A percentile compares a stretch with the other conserved stretches of the same genome.
phyloP scores from a whole-genome alignment of 1,284 basidiomycete genomes.

The Leccinum pachyderme region DNA sequence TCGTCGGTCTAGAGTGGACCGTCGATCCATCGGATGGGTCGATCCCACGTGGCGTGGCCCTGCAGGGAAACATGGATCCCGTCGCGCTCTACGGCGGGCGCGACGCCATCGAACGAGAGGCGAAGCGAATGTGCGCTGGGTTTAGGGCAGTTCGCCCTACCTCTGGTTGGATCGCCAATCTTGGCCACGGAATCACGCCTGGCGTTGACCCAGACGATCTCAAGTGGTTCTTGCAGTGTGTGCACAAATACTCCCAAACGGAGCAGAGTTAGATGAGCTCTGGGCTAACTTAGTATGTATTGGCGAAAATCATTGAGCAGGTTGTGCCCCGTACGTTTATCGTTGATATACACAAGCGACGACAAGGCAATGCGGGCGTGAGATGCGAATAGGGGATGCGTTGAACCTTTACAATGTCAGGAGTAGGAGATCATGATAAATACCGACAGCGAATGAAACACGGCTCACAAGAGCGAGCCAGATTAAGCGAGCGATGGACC shows the following conservation, averaged over 20 bases:
- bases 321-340: slow-evolving; percentile 12
- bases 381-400: slow-evolving; percentile 15
- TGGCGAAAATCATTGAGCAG: slow-evolving; percentile 1
- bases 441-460: slow-evolving; percentile 17
- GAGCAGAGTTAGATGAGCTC: slow-evolving; percentile 4
- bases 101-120: slow-evolving; percentile 85
- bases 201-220: slow-evolving; percentile 91
- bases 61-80: slow-evolving; percentile 97
- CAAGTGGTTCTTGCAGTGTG: slow-evolving; percentile 86
- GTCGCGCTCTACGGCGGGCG: slow-evolving; percentile 83
- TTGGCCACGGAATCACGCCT: slow-evolving; percentile 98
- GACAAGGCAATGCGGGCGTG: slow-evolving; percentile 11
- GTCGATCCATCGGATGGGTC: slow-evolving; percentile 62
- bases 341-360: slow-evolving; percentile 22
- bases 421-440: slow-evolving; percentile 30
- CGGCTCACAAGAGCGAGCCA: slow-evolving; percentile 1
- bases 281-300: background rate
- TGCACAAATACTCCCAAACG: slow-evolving; percentile 74
- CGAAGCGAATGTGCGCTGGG: slow-evolving; percentile 78
- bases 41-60: slow-evolving; percentile 48
- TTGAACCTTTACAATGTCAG: slow-evolving; percentile 33
- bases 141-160: slow-evolving; percentile 62
- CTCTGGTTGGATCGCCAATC: slow-evolving; percentile 89
- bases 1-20: slow-evolving; percentile 88
- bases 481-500: slow-evolving; percentile 6